Conservation (phyloP, 495 filamentous ascomycete species). For the Lasiosphaeria miniovina region DNA sequence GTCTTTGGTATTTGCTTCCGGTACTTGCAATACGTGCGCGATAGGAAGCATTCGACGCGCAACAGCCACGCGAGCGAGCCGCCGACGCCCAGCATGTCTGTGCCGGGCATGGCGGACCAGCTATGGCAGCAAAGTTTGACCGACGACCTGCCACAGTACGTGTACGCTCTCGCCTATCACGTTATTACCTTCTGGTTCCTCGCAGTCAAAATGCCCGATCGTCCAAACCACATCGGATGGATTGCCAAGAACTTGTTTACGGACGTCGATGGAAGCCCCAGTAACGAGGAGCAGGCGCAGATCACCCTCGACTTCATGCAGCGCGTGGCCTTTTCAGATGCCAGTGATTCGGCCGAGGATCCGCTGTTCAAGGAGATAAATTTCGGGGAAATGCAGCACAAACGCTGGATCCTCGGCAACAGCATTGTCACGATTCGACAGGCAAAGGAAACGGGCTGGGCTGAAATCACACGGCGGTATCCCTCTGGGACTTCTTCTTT, state of each 20-base stretch:
- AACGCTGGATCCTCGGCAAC: slow-evolving; percentile 82
- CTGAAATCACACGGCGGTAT: slow-evolving; percentile 77
- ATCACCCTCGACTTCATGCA: slow-evolving; percentile 97
- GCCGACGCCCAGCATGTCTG: slow-evolving; percentile 28
- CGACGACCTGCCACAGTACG: slow-evolving; percentile 80
- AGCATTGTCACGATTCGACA: slow-evolving; percentile 86
- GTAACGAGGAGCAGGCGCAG: slow-evolving; percentile 86
- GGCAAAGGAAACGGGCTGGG: slow-evolving; percentile 66
- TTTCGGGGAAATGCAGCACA: slow-evolving; percentile 67
- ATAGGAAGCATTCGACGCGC: slow-evolving; percentile 44
- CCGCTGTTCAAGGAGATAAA: slow-evolving; percentile 57
- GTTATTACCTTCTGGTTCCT: slow-evolving; percentile 97
- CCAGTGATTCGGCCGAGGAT: slow-evolving; percentile 66
- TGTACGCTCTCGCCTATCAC: slow-evolving; percentile 88
- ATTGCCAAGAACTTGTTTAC: slow-evolving; percentile 83
- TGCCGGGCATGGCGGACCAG: slow-evolving; percentile 18
- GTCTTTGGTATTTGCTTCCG: slow-evolving; percentile 94
- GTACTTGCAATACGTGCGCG: slow-evolving; percentile 70
- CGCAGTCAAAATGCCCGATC: slow-evolving; percentile 76
- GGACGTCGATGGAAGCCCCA: slow-evolving; percentile 68
- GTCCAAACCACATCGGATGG: slow-evolving; percentile 81
- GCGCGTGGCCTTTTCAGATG: slow-evolving; percentile 79
- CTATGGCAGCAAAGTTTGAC: slow-evolving; percentile 36
- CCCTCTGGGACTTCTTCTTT: slow-evolving; percentile 81
- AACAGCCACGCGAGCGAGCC: slow-evolving; percentile 32